phyloP scores from a whole-genome alignment of 75 land plant genomes.

The Pinus tabuliformis region DNA sequence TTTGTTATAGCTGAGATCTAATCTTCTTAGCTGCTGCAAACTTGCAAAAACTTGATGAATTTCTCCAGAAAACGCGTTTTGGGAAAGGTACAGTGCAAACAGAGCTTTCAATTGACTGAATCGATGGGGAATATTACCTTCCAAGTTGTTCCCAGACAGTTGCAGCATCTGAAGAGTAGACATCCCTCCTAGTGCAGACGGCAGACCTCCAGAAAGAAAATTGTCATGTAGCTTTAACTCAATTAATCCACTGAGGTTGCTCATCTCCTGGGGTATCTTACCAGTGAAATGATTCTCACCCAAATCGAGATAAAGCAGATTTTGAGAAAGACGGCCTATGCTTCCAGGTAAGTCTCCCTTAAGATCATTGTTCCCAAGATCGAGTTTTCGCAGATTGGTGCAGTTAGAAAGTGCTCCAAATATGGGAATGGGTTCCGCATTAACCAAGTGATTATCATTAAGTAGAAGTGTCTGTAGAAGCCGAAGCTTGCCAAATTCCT shows the following conservation, averaged over 20 bases:
- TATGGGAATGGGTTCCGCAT: too few relatives aligned
- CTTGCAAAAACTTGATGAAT: neutral
- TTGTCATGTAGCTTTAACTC: neutral
- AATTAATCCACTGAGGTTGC: neutral
- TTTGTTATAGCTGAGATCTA: neutral
- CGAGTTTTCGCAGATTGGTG: constrained; percentile 7
- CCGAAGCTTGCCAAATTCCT: too few relatives aligned
- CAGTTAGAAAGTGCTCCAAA: neutral
- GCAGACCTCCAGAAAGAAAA: constrained; percentile 16
- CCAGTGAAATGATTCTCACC: constrained; percentile 15
- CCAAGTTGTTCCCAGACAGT: neutral
- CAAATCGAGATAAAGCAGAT: constrained; percentile 9
- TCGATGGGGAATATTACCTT: constrained; percentile 4
- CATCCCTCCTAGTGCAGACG: constrained; percentile 16
- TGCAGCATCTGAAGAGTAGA: constrained; percentile 13
- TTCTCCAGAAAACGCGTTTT: constrained; percentile 1
- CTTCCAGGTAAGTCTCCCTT: constrained; percentile 10
- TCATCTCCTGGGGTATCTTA: constrained; percentile 13
- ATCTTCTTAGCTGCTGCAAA: too few relatives aligned
- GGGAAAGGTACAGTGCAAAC: neutral
- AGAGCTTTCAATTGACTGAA: constrained; percentile 9
- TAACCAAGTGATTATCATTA: too few relatives aligned
- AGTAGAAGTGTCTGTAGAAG: too few relatives aligned
- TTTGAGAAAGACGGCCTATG: neutral
- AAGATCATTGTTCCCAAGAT: constrained; percentile 8